A percentile compares a stretch with the other conserved stretches of the same genome.
Conservation (phyloP, 352 stramenopile species). For the Globisporangium barbulae region DNA sequence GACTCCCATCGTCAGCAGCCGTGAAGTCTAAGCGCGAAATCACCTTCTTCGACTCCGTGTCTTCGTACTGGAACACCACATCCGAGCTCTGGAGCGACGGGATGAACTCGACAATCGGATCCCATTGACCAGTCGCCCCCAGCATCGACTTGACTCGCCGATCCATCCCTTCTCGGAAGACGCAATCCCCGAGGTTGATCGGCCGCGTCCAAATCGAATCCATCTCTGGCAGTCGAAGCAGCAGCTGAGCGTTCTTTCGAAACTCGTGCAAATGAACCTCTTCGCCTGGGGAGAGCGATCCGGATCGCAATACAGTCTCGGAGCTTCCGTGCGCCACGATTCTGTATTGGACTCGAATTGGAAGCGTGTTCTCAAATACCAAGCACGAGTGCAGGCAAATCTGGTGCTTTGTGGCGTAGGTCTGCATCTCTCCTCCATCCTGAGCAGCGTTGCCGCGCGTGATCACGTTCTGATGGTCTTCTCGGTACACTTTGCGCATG, state of each 20-base stretch:
- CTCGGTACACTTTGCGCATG: conserved; percentile 86
- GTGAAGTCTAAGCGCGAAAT: conserved; percentile 83
- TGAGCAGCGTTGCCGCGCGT: conserved; percentile 49
- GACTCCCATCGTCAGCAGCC: conserved; percentile 73
- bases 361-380: conserved; percentile 86
- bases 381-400: conserved; percentile 81
- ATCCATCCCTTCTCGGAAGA: conserved; percentile 77
- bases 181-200: conserved; percentile 74
- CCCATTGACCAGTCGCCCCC: conserved; percentile 44
- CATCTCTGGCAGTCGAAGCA: conserved; percentile 80
- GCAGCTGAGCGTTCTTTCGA: conserved; percentile 63
- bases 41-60: conserved; percentile 60
- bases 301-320: conserved; percentile 41
- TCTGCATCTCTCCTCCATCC: conserved; percentile 51
- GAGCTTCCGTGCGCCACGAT: conserved; percentile 35
- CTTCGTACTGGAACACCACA: conserved; percentile 65
- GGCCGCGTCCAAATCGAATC: conserved; percentile 79
- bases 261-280: conserved; percentile 84
- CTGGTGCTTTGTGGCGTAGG: conserved; percentile 87
- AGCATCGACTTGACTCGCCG: conserved; percentile 62
- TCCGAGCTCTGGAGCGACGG: conserved; percentile 47
- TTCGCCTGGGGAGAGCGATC: conserved; percentile 78
- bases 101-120: conserved; percentile 73
- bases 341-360: conserved; percentile 83
- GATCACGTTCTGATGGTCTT: conserved; percentile 78